These are phyloP conservation scores for Nicotiana noctiflora DNA, from an alignment of 257 asterid genomes.

Conservation along the genomic window DNA sequence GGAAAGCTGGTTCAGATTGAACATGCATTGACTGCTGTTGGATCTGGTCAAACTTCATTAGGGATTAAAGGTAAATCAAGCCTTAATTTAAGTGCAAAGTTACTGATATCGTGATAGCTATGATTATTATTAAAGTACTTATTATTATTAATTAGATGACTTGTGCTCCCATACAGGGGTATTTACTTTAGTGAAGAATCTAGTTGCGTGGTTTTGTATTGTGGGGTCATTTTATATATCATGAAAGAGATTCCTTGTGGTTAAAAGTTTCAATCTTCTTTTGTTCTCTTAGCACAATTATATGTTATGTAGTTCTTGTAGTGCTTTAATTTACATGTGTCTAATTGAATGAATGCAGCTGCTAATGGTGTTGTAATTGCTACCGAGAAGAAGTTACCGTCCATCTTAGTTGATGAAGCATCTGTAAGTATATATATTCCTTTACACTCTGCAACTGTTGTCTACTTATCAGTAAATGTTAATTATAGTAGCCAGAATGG, in stretches of 20 bases:
- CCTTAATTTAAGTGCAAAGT: background rate
- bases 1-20: conserved; percentile 99
- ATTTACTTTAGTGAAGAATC: background rate
- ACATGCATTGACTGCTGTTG: conserved; percentile 97
- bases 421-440: conserved; percentile 54
- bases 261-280: background rate
- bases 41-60: conserved; percentile 96
- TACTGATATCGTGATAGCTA: background rate
- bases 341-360: conserved; percentile 46
- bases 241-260: background rate
- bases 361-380: conserved; percentile 99
- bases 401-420: conserved; percentile 93
- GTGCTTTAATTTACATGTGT: background rate
- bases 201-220: background rate
- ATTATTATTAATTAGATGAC: background rate
- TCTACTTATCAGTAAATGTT: background rate
- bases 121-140: no score
- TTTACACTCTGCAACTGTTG: background rate
- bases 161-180: background rate
- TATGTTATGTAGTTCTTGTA: background rate
- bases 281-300: background rate
- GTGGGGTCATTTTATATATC: background rate
- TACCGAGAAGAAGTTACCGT: conserved; percentile 93
- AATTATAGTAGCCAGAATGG: background rate
- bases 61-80: conserved; percentile 77